Percentiles rank a stretch among this genome's conserved stretches.
phyloP scores from a whole-genome alignment of 139 green algal species.

The Volvox africanus region DNA sequence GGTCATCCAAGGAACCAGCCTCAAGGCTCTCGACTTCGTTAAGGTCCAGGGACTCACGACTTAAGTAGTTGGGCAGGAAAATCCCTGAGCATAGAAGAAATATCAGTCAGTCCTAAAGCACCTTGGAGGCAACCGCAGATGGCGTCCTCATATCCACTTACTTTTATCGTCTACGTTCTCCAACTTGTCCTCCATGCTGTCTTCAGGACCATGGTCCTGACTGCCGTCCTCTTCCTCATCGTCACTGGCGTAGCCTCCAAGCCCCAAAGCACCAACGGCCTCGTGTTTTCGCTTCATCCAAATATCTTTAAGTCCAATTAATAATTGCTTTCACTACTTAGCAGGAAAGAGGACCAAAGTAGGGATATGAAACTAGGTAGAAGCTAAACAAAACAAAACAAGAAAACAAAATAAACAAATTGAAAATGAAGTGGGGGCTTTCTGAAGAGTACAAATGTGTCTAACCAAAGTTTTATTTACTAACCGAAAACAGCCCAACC shows the following conservation, averaged over 20 bases:
- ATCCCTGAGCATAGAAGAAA: not conserved
- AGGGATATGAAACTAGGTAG: no score
- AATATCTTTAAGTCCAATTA: no score
- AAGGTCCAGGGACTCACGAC: conserved; percentile 12
- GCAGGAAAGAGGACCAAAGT: no score
- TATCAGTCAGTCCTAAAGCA: not conserved
- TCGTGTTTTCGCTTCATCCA: conserved; percentile 32
- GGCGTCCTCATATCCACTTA: not conserved
- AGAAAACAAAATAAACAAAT: no score
- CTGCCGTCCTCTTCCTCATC: conserved; percentile 24
- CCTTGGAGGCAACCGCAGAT: not conserved
- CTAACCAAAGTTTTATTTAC: no score
- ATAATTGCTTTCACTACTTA: no score
- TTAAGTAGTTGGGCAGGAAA: conserved; percentile 6
- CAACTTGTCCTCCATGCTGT: not conserved
- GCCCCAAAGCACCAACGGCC: conserved; percentile 22
- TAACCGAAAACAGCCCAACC: no score
- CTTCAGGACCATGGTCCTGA: not conserved
- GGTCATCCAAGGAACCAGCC: not conserved
- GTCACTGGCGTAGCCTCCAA: conserved; percentile 34
- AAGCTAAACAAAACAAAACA: no score
- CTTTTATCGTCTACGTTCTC: not conserved
- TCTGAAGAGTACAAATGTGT: no score
- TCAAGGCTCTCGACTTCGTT: not conserved
- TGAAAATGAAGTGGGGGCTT: no score